Conservation (phyloP, 768 basidiomycete genomes). For the Mycena galericulata region DNA sequence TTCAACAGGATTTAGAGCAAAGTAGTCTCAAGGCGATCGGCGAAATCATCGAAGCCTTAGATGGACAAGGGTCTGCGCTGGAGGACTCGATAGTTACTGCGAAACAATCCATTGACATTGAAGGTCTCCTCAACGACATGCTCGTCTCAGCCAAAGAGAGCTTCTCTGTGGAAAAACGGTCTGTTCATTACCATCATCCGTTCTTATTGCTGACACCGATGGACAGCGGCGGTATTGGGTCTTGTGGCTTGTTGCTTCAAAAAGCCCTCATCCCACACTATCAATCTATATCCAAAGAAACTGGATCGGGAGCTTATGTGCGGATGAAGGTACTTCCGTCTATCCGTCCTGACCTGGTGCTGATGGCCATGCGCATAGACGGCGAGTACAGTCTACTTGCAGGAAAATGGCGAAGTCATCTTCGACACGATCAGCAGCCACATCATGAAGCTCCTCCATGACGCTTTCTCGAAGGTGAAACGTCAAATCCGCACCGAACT, state of each 20-base stretch:
- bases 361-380: neutral
- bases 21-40: neutral
- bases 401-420: neutral
- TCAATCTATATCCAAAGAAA: neutral
- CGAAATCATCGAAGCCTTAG: neutral
- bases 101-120: neutral
- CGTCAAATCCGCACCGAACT: neutral
- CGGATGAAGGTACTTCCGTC: slow-evolving; percentile 9
- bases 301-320: neutral
- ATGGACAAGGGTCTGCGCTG: neutral
- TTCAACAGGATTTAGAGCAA: neutral
- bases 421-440: neutral
- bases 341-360: neutral
- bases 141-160: neutral
- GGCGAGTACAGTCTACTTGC: neutral
- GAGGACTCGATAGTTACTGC: neutral
- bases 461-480: neutral
- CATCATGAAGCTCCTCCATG: neutral
- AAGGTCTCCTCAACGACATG: neutral
- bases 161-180: slow-evolving; percentile 6
- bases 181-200: neutral
- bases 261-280: slow-evolving; percentile 1
- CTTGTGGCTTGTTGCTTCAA: slow-evolving; percentile 1
- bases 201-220: neutral
- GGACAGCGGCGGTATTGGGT: slow-evolving; percentile 12